phyloP scores from a whole-genome alignment of 2,329 filamentous ascomycete species.

The Xylaria sp. region DNA sequence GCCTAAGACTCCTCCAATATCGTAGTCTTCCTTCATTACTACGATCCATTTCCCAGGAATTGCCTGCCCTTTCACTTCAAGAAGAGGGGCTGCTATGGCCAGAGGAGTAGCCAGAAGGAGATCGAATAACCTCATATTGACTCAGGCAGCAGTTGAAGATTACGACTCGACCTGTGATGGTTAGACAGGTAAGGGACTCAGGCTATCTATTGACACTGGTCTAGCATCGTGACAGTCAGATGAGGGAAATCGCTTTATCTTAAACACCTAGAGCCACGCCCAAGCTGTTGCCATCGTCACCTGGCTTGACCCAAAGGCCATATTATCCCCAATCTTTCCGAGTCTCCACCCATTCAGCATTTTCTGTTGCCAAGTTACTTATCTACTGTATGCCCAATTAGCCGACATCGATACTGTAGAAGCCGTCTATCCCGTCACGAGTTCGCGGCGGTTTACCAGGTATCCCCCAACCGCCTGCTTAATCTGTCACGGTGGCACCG shows the following conservation, averaged over 20 bases:
- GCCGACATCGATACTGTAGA: constrained; percentile 20
- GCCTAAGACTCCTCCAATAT: constrained; percentile 20
- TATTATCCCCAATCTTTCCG: constrained; percentile 11
- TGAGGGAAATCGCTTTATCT: constrained; percentile 17
- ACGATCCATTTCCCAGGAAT: constrained; percentile 48
- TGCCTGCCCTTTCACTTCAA: constrained; percentile 39
- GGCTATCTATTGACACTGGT: not conserved
- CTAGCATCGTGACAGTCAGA: not conserved
- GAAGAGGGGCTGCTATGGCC: constrained; percentile 44
- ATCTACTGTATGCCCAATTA: constrained; percentile 23
- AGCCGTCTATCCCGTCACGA: constrained; percentile 15
- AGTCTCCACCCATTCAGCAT: constrained; percentile 19
- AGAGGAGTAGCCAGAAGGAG: constrained; percentile 38
- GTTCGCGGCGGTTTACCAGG: not conserved
- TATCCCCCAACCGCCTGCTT: constrained; percentile 13
- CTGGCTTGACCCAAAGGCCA: constrained; percentile 5
- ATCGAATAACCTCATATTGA: constrained; percentile 44
- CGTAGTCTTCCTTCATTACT: constrained; percentile 45
- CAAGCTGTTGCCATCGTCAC: constrained; percentile 7
- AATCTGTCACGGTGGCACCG: constrained; percentile 28
- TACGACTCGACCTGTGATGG: not conserved
- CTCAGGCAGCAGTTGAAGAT: constrained; percentile 1
- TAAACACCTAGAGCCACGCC: constrained; percentile 25
- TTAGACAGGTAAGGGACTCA: constrained; percentile 6
- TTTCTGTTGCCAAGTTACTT: constrained; percentile 12